A percentile compares a stretch with the other conserved stretches of the same genome.
Evolutionary conservation across 495 filamentous ascomycete species (phyloP).

Genomic region (Hypoxylon fuscum): DNA sequence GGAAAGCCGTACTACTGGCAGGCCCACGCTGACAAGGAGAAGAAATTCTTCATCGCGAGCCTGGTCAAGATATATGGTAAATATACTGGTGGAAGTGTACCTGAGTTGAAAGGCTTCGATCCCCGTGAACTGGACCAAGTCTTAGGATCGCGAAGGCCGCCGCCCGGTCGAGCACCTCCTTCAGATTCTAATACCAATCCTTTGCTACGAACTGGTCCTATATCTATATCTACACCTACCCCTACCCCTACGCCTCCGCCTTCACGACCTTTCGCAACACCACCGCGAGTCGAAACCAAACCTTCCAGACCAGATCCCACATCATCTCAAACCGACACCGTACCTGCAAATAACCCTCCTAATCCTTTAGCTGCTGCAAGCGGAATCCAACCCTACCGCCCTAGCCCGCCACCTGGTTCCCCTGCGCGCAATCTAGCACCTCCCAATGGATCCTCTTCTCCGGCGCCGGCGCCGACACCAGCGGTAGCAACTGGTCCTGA

Average conservation of each 20-base stretch:
- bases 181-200: constrained; percentile 40
- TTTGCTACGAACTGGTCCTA: constrained; percentile 27
- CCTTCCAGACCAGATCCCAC: constrained; percentile 26
- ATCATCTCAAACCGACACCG: constrained; percentile 29
- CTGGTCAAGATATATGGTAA: constrained; percentile 95
- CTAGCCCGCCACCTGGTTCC: constrained; percentile 33
- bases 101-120: constrained; percentile 83
- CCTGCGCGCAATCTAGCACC: constrained; percentile 46
- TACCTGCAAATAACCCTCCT: constrained; percentile 30
- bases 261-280: constrained; percentile 49
- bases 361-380: constrained; percentile 13
- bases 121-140: constrained; percentile 78
- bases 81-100: constrained; percentile 88
- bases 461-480: constrained; percentile 41
- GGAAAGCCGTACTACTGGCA: constrained; percentile 98
- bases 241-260: constrained; percentile 37
- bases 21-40: constrained; percentile 89
- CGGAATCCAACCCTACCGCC: constrained; percentile 31
- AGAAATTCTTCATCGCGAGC: constrained; percentile 96
- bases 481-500: constrained; percentile 61
- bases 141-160: constrained; percentile 55
- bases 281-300: constrained; percentile 43
- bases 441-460: constrained; percentile 52
- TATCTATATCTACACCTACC: constrained; percentile 9
- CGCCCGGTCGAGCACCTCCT: constrained; percentile 45